Conservation (phyloP, 2,329 filamentous ascomycete genomes). For the Fusarium sp. region DNA sequence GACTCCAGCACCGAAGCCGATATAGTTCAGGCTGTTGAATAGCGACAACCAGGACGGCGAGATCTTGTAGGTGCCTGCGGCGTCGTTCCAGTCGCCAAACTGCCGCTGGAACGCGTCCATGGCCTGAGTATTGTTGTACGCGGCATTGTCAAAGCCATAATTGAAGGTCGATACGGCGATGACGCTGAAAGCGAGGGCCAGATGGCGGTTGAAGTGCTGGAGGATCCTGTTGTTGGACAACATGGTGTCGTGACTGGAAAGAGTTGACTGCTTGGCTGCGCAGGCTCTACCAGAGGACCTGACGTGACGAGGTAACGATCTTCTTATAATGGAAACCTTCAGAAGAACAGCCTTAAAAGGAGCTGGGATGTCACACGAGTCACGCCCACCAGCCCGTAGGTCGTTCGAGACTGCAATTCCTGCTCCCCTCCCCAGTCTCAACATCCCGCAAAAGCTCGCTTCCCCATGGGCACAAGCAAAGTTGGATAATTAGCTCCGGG, state of each 20-base stretch:
- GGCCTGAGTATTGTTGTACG: constrained; percentile 46
- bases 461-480: neutral
- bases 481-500: neutral
- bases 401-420: neutral
- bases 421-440: neutral
- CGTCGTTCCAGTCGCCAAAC: constrained; percentile 45
- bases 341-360: neutral
- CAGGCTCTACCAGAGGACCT: neutral
- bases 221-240: constrained; percentile 24
- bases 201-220: constrained; percentile 2
- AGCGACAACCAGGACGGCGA: neutral
- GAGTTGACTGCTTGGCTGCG: neutral
- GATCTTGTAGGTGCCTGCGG: neutral
- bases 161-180: constrained; percentile 50
- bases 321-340: neutral
- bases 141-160: constrained; percentile 52
- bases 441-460: neutral
- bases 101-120: constrained; percentile 48
- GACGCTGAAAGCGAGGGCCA: constrained; percentile 14
- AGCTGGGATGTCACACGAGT: neutral
- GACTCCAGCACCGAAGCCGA: neutral
- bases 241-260: neutral
- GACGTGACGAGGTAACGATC: neutral
- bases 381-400: neutral
- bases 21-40: neutral